Percentiles rank a stretch among this genome's conserved stretches.
Evolutionary conservation across 768 basidiomycete species (phyloP).

Genomic region (Astraeus odoratus): DNA sequence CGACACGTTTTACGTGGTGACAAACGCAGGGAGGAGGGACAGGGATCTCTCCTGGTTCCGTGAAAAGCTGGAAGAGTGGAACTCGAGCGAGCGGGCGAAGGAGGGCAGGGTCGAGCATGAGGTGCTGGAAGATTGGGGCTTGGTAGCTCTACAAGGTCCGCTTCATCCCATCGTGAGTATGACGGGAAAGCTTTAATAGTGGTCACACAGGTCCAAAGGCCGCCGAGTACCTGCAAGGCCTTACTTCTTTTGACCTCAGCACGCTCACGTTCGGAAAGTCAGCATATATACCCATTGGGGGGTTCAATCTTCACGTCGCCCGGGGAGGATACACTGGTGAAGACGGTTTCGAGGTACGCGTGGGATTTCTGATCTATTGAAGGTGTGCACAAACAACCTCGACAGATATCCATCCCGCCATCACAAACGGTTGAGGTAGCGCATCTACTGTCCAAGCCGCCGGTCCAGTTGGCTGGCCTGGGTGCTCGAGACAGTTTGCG

Average conservation of each 20-base stretch:
- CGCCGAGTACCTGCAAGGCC: slow-evolving; percentile 66
- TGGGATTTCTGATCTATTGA: neutral
- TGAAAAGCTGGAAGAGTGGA: slow-evolving; percentile 71
- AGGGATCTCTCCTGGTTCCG: slow-evolving; percentile 77
- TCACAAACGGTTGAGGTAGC: slow-evolving; percentile 67
- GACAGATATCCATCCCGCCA: slow-evolving; percentile 84
- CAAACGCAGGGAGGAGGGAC: slow-evolving; percentile 85
- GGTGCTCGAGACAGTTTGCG: slow-evolving; percentile 92
- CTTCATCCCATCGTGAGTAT: neutral
- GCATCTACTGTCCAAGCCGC: slow-evolving; percentile 47
- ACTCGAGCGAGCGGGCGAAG: slow-evolving; percentile 41
- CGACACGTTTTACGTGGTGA: slow-evolving; percentile 88
- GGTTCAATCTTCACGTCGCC: slow-evolving; percentile 65
- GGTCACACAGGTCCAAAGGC: slow-evolving; percentile 64
- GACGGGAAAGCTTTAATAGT: neutral
- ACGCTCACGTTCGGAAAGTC: slow-evolving; percentile 80
- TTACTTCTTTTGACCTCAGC: slow-evolving; percentile 69
- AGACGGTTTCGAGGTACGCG: slow-evolving; percentile 90
- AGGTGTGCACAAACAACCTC: slow-evolving; percentile 1
- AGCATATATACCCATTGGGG: slow-evolving; percentile 69
- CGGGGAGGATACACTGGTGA: slow-evolving; percentile 98
- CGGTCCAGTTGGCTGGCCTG: slow-evolving; percentile 80
- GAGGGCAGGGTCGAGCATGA: slow-evolving; percentile 71
- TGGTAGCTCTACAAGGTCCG: slow-evolving; percentile 85
- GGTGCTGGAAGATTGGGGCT: slow-evolving; percentile 75